Base-by-base conservation (phyloP, 2,329 filamentous ascomycete genomes). In the Uncinocarpus reesii region DNA sequence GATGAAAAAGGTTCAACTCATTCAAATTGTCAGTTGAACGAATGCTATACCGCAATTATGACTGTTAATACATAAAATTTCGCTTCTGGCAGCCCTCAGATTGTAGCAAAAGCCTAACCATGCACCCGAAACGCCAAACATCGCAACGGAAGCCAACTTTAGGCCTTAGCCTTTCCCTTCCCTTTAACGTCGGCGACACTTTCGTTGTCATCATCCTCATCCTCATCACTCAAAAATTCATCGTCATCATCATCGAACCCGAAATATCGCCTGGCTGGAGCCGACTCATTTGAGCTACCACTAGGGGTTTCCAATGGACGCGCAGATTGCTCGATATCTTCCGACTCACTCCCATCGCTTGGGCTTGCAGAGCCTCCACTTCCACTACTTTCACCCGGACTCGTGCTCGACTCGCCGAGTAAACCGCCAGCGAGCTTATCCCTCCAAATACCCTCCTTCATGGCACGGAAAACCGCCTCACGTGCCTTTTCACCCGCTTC, bases 401-500 rank as follows among this genome's bases (percentile, higher is more conserved):
- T 68, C 23, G 64, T 65, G 47, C 60, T 65, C 15, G 63, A 65
- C 16, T 44, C 49, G 24, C 62, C 58, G 16, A 64, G 60, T 48
- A 67, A 31, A 26, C 65, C 58, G 38, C 65, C 66, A 21, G 60
- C 63, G 43, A 71, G 58, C 47, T 65, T 68, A 51, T 72, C 67
- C 41, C 65, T 67, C 63, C 68, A 71, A 34, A 55, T 56, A 7
- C 68, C 69, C 31, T 82, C 81, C 55, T 87, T 83, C 53, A 90
- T 74, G 0, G 85, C 81, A 13, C 83, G 77, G 42, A 88, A 65
- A 4, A 86, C 82, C 13, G 84, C 82, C 61, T 90, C 86, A 2
- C 83, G 76, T 0, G 88, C 90, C 65, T 84, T 83, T 69, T 93
- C 87, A 55, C 79, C 83, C 21, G 84, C 84, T 62, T 95, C 88